phyloP scores from a whole-genome alignment of 1,284 basidiomycete genomes.

The Takashimella koratensis region DNA sequence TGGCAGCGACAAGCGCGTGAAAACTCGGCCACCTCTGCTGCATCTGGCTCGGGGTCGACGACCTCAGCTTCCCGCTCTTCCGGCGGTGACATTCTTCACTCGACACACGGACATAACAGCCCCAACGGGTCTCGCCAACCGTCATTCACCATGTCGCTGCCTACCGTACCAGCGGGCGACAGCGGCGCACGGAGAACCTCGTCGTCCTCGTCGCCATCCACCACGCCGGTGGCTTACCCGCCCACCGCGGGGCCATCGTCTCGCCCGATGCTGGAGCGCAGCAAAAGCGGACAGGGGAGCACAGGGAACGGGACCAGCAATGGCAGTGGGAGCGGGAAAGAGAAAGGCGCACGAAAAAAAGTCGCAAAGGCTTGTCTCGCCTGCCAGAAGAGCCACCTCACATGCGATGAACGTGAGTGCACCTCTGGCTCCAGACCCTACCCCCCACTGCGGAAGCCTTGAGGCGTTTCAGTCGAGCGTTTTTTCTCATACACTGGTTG shows the following conservation, averaged over 20 bases:
- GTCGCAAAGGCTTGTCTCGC: slow-evolving; percentile 72
- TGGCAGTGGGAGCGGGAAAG: slow-evolving; percentile 11
- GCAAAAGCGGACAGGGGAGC: not conserved
- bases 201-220: not conserved
- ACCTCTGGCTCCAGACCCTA: no score
- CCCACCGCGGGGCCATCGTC: not conserved
- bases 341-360: slow-evolving; percentile 58
- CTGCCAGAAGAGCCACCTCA: slow-evolving; percentile 91
- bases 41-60: not conserved
- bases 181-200: not conserved
- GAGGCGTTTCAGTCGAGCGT: no score
- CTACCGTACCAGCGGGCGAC: not conserved
- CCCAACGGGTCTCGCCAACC: not conserved
- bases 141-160: not conserved
- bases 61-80: not conserved
- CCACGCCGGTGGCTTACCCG: not conserved
- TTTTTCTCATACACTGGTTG: no score
- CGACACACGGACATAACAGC: no score
- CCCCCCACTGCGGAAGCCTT: no score
- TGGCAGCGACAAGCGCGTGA: not conserved
- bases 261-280: not conserved
- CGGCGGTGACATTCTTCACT: not conserved
- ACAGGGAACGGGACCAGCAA: no score
- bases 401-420: slow-evolving; percentile 85
- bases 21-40: not conserved